Percentiles rank a stretch among this genome's conserved stretches.
These are phyloP conservation scores for Cytospora schulzeri DNA, from an alignment of 2,329 filamentous ascomycete genomes.

Conservation along the genomic window DNA sequence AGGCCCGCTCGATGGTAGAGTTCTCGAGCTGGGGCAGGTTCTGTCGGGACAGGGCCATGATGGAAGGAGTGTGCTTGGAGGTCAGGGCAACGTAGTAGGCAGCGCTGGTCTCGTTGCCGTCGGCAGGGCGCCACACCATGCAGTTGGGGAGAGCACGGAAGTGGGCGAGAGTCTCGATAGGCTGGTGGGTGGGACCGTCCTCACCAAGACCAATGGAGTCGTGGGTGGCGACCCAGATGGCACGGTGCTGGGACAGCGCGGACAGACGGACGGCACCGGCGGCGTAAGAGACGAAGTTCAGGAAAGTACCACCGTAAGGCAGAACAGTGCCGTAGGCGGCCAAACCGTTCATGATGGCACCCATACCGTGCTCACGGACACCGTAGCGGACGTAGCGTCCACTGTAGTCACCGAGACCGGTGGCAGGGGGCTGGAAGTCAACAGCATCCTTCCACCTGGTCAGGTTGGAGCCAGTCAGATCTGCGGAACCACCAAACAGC, in stretches of 20 bases:
- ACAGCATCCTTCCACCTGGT: conserved; percentile 96
- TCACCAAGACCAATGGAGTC: conserved; percentile 99
- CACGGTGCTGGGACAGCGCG: conserved; percentile 84
- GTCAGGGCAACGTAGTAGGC: conserved; percentile 96
- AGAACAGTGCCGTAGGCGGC: conserved; percentile 94
- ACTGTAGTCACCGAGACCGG: conserved; percentile 82
- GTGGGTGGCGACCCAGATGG: conserved; percentile 96
- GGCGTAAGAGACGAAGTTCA: conserved; percentile 99
- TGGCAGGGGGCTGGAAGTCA: conserved; percentile 92
- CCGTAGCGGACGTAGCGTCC: conserved; percentile 93
- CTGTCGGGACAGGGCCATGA: conserved; percentile 94
- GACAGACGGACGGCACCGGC: conserved; percentile 94
- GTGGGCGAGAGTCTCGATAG: conserved; percentile 96
- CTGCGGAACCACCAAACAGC: conserved; percentile 92
- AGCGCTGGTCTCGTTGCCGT: conserved; percentile 96
- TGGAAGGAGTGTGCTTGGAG: conserved; percentile 85
- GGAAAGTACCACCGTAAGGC: conserved; percentile 93
- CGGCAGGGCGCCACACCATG: conserved; percentile 99
- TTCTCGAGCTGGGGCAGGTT: conserved; percentile 97
- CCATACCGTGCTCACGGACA: conserved; percentile 91
- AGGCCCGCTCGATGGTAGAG: conserved; percentile 83
- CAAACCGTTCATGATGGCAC: conserved; percentile 91
- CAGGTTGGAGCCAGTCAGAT: conserved; percentile 98
- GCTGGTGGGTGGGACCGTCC: conserved; percentile 98
- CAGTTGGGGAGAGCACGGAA: conserved; percentile 98